These are phyloP conservation scores for Termitomyces sp. DNA, from an alignment of 768 basidiomycete species.

Conservation along the genomic window DNA sequence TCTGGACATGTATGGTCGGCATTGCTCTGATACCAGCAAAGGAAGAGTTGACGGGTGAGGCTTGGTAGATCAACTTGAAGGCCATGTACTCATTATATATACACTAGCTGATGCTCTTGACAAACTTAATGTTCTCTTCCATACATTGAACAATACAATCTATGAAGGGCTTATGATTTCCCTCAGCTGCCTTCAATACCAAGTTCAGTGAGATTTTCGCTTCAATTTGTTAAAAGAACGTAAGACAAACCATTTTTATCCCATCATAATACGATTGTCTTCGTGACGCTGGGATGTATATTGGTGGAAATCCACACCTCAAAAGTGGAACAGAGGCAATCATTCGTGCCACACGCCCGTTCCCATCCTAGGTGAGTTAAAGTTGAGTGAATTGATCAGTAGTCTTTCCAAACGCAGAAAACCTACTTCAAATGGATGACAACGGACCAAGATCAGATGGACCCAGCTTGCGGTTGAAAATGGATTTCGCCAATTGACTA, in stretches of 20 bases:
- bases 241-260: conserved; percentile 16
- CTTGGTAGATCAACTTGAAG: too few relatives aligned
- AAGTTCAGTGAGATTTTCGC: background rate
- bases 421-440: conserved; percentile 27
- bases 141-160: conserved; percentile 4
- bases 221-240: background rate
- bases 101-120: background rate
- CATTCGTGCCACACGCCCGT: conserved; percentile 24
- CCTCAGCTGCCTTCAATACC: background rate
- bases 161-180: conserved; percentile 1
- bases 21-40: background rate
- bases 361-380: conserved; percentile 21
- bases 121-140: background rate
- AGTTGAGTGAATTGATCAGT: background rate
- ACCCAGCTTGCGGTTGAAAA: conserved; percentile 27
- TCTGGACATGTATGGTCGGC: background rate
- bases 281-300: conserved; percentile 18
- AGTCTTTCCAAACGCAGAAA: background rate
- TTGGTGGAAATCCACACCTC: conserved; percentile 23
- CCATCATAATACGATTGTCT: conserved; percentile 22
- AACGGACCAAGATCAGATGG: conserved; percentile 22
- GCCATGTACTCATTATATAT: too few relatives aligned
- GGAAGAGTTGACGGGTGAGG: too few relatives aligned
- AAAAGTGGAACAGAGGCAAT: conserved; percentile 27
- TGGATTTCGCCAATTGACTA: conserved; percentile 21